Evolutionary conservation across 768 basidiomycete species (phyloP).

Genomic region (Phanerochaete carnosa): DNA sequence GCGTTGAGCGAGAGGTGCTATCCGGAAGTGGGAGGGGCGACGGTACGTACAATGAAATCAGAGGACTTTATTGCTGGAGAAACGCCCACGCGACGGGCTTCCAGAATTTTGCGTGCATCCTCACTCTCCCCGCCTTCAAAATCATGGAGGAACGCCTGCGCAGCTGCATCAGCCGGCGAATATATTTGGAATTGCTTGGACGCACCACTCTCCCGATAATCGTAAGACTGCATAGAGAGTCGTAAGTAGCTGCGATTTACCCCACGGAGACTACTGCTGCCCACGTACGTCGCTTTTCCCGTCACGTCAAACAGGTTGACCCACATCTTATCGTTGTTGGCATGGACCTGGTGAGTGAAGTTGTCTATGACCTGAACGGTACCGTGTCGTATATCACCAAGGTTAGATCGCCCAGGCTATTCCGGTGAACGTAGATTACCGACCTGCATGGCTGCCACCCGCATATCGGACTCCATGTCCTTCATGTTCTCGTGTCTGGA

Average conservation of each 20-base stretch:
- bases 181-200: not conserved
- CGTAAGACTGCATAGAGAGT: not conserved
- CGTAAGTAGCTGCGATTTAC: not conserved
- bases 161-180: not conserved
- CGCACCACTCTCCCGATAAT: not conserved
- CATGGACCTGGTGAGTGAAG: not conserved
- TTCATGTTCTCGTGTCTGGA: not conserved
- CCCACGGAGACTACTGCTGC: not conserved
- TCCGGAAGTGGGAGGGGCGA: too few species aligned
- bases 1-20: not conserved
- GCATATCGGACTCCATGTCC: not conserved
- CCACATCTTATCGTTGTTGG: not conserved
- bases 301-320: not conserved
- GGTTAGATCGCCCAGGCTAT: too few species aligned
- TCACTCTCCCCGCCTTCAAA: slow-evolving; percentile 28
- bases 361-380: not conserved
- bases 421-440: too few species aligned
- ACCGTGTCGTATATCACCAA: too few species aligned
- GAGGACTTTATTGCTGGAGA: not conserved
- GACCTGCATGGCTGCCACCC: not conserved
- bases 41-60: not conserved
- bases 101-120: slow-evolving; percentile 23
- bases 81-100: slow-evolving; percentile 8
- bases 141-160: slow-evolving; percentile 32
- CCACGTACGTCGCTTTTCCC: not conserved